A percentile compares a stretch with the other conserved stretches of the same genome.
These are phyloP conservation scores for Auxenochlorella pyrenoidosa DNA, from an alignment of 139 green algal species.

Conservation along the genomic window DNA sequence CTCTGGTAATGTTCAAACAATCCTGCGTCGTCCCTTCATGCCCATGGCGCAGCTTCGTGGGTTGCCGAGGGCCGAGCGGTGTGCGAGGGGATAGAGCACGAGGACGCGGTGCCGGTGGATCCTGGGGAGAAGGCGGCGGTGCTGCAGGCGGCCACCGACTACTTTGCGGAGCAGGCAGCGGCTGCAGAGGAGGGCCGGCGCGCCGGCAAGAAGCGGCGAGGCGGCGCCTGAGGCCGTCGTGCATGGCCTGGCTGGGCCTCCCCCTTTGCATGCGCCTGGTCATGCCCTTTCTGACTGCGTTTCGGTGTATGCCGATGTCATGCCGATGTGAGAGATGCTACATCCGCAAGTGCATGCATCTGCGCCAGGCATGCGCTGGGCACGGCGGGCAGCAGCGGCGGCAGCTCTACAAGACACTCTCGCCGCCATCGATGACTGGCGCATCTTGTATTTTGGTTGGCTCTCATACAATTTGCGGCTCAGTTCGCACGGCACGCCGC, in stretches of 20 bases:
- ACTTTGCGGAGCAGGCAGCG: constrained; percentile 13
- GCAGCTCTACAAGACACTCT: too few relatives aligned
- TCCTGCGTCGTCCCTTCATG: neutral
- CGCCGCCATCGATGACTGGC: too few relatives aligned
- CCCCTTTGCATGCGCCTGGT: neutral
- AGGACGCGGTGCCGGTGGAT: constrained; percentile 54
- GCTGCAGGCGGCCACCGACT: constrained; percentile 39
- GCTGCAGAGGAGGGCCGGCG: constrained; percentile 7
- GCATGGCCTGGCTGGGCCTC: neutral
- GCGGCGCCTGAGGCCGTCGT: neutral
- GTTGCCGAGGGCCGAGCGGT: constrained; percentile 53
- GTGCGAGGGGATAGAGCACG: constrained; percentile 67
- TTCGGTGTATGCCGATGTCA: too few relatives aligned
- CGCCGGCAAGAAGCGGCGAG: neutral
- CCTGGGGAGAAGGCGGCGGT: constrained; percentile 31
- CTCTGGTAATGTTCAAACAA: too few relatives aligned
- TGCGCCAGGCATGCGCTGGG: too few relatives aligned
- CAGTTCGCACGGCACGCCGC: too few relatives aligned
- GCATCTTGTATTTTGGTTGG: too few relatives aligned
- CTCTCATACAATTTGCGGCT: too few relatives aligned
- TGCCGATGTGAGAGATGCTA: too few relatives aligned
- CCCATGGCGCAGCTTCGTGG: constrained; percentile 43
- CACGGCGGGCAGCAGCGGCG: too few relatives aligned
- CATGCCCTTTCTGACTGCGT: too few relatives aligned
- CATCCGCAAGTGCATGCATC: too few relatives aligned